phyloP scores from a whole-genome alignment of 2,329 filamentous ascomycete species.

The Cladophialophora carrionii region DNA sequence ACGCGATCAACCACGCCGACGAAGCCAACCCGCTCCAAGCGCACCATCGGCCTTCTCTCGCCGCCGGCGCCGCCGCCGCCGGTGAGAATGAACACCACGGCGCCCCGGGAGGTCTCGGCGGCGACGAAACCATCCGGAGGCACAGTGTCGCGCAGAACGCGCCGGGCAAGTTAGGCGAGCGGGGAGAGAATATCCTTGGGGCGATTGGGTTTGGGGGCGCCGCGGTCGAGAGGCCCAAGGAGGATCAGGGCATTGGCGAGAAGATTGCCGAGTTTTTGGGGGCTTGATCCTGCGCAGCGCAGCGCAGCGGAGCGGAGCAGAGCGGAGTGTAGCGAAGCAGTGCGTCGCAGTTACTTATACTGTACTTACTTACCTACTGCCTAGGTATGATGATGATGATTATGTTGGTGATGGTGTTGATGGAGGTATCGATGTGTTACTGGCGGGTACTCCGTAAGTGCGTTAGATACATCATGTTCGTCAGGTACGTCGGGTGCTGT shows the following conservation, averaged over 20 bases:
- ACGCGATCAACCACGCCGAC: slow-evolving; percentile 7
- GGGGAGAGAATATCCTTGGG: slow-evolving; percentile 20
- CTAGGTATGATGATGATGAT: too few relatives aligned
- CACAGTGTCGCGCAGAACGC: slow-evolving; percentile 18
- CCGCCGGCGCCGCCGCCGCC: too few relatives aligned
- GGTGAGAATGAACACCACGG: too few relatives aligned
- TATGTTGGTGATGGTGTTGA: too few relatives aligned
- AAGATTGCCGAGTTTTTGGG: slow-evolving; percentile 29
- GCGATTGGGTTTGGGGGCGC: slow-evolving; percentile 23
- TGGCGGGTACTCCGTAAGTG: too few relatives aligned
- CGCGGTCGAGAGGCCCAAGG: slow-evolving; percentile 24
- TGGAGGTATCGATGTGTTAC: too few relatives aligned
- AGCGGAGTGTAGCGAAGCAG: background rate
- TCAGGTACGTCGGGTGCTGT: too few relatives aligned
- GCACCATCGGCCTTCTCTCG: slow-evolving; percentile 16
- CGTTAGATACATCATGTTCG: too few relatives aligned
- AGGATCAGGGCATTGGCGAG: slow-evolving; percentile 25
- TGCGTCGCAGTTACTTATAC: too few relatives aligned
- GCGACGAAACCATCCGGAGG: slow-evolving; percentile 15
- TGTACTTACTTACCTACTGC: too few relatives aligned
- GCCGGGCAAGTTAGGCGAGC: slow-evolving; percentile 15
- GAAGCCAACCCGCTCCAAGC: slow-evolving; percentile 8
- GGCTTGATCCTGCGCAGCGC: background rate
- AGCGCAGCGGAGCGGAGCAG: background rate
- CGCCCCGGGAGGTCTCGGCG: background rate